Conservation (phyloP, 805 yeast genomes). For the Debaryomyces maramus region DNA sequence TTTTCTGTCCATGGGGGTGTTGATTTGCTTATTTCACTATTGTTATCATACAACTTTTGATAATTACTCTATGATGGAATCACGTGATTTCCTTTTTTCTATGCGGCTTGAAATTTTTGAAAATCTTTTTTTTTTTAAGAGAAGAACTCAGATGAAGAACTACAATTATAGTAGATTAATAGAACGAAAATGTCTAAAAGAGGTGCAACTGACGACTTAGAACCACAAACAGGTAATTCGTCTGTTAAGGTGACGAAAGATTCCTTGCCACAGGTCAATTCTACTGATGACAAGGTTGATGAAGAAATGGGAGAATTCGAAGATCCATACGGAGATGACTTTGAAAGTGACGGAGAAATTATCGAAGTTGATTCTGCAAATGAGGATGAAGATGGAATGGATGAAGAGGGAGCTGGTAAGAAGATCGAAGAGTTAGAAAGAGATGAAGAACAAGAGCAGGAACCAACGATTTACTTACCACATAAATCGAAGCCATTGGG, state of each 20-base stretch:
- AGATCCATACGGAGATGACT: slow-evolving; percentile 87
- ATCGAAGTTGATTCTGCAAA: slow-evolving; percentile 66
- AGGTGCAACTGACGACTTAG: slow-evolving; percentile 38
- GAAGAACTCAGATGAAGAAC: not conserved
- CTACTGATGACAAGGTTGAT: slow-evolving; percentile 21
- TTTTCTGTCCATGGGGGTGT: slow-evolving; percentile 58
- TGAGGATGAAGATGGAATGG: slow-evolving; percentile 38
- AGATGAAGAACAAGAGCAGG: slow-evolving; percentile 31
- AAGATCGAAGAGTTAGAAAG: slow-evolving; percentile 37
- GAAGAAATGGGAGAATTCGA: slow-evolving; percentile 84
- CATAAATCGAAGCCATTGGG: slow-evolving; percentile 88
- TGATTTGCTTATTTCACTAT: no score
- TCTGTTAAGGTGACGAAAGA: slow-evolving; percentile 37
- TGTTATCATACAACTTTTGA: no score
- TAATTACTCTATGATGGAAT: no score
- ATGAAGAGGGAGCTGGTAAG: slow-evolving; percentile 29
- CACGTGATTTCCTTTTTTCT: slow-evolving; percentile 1
- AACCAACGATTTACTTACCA: slow-evolving; percentile 71
- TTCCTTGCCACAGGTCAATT: slow-evolving; percentile 43
- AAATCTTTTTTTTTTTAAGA: not conserved
- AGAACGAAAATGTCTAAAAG: slow-evolving; percentile 50
- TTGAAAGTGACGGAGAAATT: slow-evolving; percentile 87
- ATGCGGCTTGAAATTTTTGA: slow-evolving; percentile 4
- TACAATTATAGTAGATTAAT: not conserved
- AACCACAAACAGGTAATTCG: slow-evolving; percentile 17